Conservation (phyloP, 2,329 filamentous ascomycete genomes). For the Exophiala alcalophila region DNA sequence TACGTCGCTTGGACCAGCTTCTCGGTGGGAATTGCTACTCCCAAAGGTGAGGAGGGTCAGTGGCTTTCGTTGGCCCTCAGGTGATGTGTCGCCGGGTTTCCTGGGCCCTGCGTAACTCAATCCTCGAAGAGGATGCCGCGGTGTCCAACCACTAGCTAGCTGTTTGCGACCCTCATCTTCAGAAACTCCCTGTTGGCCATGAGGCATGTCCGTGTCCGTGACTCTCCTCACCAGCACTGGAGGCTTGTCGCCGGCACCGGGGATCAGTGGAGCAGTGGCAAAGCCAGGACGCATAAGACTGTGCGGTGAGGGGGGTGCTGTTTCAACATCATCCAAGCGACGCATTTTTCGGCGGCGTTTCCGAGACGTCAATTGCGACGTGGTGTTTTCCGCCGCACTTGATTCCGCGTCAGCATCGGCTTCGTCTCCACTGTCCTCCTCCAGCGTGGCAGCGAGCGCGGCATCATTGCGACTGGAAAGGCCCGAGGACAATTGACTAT, state of each 20-base stretch:
- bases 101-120: conserved; percentile 51
- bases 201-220: conserved; percentile 60
- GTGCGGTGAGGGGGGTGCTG: conserved; percentile 66
- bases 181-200: conserved; percentile 64
- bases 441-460: conserved; percentile 54
- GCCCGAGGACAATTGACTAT: conserved; percentile 44
- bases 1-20: conserved; percentile 29
- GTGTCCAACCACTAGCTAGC: conserved; percentile 56
- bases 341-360: conserved; percentile 64
- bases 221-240: conserved; percentile 59
- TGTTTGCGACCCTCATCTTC: conserved; percentile 71
- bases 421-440: conserved; percentile 62
- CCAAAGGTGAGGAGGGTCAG: conserved; percentile 60
- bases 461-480: conserved; percentile 47
- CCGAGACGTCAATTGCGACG: conserved; percentile 47
- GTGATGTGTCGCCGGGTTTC: conserved; percentile 52
- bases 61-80: conserved; percentile 56
- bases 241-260: conserved; percentile 45
- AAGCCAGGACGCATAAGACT: conserved; percentile 36
- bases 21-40: conserved; percentile 62
- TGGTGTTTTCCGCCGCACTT: conserved; percentile 71
- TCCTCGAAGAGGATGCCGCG: conserved; percentile 58
- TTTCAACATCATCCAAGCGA: conserved; percentile 56
- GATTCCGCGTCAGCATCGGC: conserved; percentile 69
- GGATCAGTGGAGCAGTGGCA: conserved; percentile 39